phyloP scores from a whole-genome alignment of 495 filamentous ascomycete genomes.

The Annulohypoxylon bovei region DNA sequence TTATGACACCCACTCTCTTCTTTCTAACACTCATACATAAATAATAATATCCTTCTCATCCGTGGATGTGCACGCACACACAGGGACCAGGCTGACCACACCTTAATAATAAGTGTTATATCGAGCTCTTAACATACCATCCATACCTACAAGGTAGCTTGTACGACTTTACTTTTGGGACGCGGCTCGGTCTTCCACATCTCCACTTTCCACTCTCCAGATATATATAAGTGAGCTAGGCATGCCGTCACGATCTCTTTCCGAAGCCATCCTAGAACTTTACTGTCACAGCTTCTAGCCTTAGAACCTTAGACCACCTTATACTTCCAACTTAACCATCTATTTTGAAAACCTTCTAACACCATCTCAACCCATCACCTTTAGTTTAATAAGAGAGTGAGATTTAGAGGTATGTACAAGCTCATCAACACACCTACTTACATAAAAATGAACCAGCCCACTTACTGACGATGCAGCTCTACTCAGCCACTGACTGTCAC shows the following conservation, averaged over 20 bases:
- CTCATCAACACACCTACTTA: neutral
- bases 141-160: slow-evolving; percentile 36
- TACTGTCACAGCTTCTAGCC: slow-evolving; percentile 15
- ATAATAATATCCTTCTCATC: slow-evolving; percentile 27
- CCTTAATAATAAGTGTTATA: slow-evolving; percentile 38
- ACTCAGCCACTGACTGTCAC: neutral
- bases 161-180: slow-evolving; percentile 40
- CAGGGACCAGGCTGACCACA: slow-evolving; percentile 42
- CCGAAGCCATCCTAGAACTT: slow-evolving; percentile 21
- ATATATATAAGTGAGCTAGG: slow-evolving; percentile 40
- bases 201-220: slow-evolving; percentile 25
- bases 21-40: slow-evolving; percentile 29
- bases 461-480: slow-evolving; percentile 16
- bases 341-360: slow-evolving; percentile 2
- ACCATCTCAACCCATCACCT: neutral
- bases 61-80: slow-evolving; percentile 32
- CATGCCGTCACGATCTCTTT: slow-evolving; percentile 36
- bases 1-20: slow-evolving; percentile 29
- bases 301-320: slow-evolving; percentile 5
- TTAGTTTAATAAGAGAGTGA: neutral
- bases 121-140: slow-evolving; percentile 24
- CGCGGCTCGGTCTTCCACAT: slow-evolving; percentile 31
- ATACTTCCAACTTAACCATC: slow-evolving; percentile 8
- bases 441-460: neutral
- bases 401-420: slow-evolving; percentile 20